phyloP scores from a whole-genome alignment of 2,329 filamentous ascomycete species.

The Monilinia polystroma region DNA sequence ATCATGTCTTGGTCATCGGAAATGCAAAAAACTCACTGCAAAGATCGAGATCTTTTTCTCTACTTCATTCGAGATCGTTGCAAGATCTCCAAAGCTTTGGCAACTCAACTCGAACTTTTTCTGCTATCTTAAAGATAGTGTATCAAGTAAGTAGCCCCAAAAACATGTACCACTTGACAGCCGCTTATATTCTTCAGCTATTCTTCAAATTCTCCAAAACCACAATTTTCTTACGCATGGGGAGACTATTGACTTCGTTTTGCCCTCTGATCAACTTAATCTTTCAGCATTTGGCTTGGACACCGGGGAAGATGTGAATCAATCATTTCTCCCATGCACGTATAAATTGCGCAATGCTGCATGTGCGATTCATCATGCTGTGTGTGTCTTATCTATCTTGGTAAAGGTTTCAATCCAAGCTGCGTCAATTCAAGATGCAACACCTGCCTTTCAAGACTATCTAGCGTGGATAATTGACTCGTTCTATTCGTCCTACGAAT shows the following conservation, averaged over 20 bases:
- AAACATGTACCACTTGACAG: conserved; percentile 5
- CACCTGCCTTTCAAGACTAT: conserved; percentile 39
- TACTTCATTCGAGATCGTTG: conserved; percentile 49
- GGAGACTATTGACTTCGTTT: conserved; percentile 26
- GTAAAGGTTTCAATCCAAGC: conserved; percentile 35
- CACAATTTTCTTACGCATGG: conserved; percentile 25
- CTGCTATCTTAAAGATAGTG: conserved; percentile 49
- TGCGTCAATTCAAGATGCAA: conserved; percentile 33
- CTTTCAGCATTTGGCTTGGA: conserved; percentile 22
- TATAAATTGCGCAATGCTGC: conserved; percentile 33
- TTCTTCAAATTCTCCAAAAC: conserved; percentile 33
- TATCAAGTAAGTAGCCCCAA: conserved; percentile 32
- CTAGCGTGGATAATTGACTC: conserved; percentile 40
- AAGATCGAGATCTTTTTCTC: conserved; percentile 55
- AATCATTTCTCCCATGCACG: conserved; percentile 26
- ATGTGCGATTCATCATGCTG: conserved; percentile 35
- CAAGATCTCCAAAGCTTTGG: conserved; percentile 50
- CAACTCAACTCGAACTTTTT: conserved; percentile 46
- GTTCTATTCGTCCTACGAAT: conserved; percentile 31
- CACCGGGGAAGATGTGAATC: conserved; percentile 11
- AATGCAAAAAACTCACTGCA: conserved; percentile 49
- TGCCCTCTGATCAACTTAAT: conserved; percentile 32
- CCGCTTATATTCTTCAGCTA: conserved; percentile 28
- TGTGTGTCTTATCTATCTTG: conserved; percentile 36
- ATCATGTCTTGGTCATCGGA: conserved; percentile 54